Evolutionary conservation across 208 protist species (phyloP).

Genomic region (Polymyxa betae): DNA sequence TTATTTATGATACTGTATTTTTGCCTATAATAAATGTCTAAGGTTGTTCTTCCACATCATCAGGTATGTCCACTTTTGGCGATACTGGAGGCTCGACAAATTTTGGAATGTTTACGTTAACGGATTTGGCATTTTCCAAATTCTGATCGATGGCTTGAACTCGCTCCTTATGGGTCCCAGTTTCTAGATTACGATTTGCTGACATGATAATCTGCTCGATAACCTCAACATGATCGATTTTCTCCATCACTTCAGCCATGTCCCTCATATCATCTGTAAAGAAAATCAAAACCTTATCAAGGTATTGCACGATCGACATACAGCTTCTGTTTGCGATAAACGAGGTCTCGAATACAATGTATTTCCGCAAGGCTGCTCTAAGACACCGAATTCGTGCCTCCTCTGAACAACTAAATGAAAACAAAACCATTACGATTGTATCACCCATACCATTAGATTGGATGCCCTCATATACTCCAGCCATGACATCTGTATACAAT

Average conservation of each 20-base stretch:
- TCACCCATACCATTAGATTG: constrained; percentile 41
- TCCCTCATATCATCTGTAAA: constrained; percentile 38
- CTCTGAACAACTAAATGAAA: background rate
- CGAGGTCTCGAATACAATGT: constrained; percentile 43
- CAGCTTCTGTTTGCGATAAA: constrained; percentile 34
- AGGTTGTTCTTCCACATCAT: too few species aligned
- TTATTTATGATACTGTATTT: too few species aligned
- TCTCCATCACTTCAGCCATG: constrained; percentile 46
- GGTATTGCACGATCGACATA: background rate
- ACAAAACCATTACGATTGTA: background rate
- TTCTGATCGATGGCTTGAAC: too few species aligned
- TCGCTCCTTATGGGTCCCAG: too few species aligned
- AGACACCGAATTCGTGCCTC: constrained; percentile 29
- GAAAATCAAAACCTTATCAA: background rate
- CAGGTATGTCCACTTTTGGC: too few species aligned
- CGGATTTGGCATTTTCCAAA: too few species aligned
- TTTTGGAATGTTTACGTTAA: too few species aligned
- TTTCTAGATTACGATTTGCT: too few species aligned
- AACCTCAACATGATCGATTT: constrained; percentile 15
- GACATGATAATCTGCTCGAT: background rate
- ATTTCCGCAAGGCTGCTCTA: background rate
- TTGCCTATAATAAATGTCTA: too few species aligned
- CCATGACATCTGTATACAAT: constrained; percentile 18
- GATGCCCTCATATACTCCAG: background rate
- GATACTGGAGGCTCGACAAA: too few species aligned